Evolutionary conservation across 2,329 filamentous ascomycete genomes (phyloP), one percentile per base, ranked within the genome.

Genomic region (Aureobasidium sp.): DNA sequence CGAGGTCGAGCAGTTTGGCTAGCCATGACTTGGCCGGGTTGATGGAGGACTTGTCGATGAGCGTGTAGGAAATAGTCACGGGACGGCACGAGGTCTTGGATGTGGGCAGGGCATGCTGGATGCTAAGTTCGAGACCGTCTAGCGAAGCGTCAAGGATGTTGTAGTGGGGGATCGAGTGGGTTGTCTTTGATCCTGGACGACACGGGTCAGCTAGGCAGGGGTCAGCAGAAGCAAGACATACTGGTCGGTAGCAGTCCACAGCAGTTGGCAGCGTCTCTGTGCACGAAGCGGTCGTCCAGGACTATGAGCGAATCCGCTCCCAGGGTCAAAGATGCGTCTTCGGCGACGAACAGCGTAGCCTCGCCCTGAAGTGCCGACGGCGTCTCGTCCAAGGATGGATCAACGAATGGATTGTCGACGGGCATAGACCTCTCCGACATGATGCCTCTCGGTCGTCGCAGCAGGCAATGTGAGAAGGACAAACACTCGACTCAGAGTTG

Each of bases 91-190:
- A 72, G 22, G 78, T 75, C 47, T 62, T 66, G 11, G 70, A 68
- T 21, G 71, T 66, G 1, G 78, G 75, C 27, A 78, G 70, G 41
- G 88, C 88, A 67, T 88, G 93, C 48, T 85, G 80, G 64, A 97
- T 82, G 6, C 78, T 79, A 45, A 95, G 70, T 25, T 78, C 76
- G 50, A 71, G 74, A 39, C 78, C 74, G 44, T 75, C 73, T 24
- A 85, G 66, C 59, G 88, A 83, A 34, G 85, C 88, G 84, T 88
- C 94, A 44, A 96, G 81, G 57, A 96, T 73, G 66, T 95, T 86
- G 72, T 88, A 90, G 57, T 89, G 84, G 2, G 87, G 83, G 25
- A 96, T 85, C 5, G 78, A 74, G 58, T 74, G 73, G 25, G 75
- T 79, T 27, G 72, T 70, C 55, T 78, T 76, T 25, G 71, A 66